These are phyloP conservation scores for Tricladium varicosporioides DNA, from an alignment of 2,329 filamentous ascomycete genomes.

Conservation along the genomic window DNA sequence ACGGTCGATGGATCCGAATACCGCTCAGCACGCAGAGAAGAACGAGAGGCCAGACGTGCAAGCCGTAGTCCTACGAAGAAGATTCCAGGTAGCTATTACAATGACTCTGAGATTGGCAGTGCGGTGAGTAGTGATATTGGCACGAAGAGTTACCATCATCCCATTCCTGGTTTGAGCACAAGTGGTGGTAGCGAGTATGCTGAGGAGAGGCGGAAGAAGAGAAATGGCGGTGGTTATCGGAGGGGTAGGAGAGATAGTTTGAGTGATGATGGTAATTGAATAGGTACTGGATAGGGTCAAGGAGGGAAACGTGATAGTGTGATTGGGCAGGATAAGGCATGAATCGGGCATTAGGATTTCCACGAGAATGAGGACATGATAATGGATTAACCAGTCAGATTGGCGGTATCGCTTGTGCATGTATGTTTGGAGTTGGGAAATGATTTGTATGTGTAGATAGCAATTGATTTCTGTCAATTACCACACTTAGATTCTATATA, in stretches of 20 bases:
- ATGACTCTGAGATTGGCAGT: slow-evolving; percentile 18
- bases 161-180: slow-evolving; percentile 32
- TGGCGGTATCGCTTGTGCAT: slow-evolving; percentile 1
- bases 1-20: slow-evolving; percentile 20
- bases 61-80: slow-evolving; percentile 29
- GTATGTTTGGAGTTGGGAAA: not conserved
- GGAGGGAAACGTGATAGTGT: not conserved
- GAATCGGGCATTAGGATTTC: not conserved
- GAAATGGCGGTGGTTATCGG: slow-evolving; percentile 24
- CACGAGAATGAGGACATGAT: slow-evolving; percentile 1
- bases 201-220: slow-evolving; percentile 32
- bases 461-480: not conserved
- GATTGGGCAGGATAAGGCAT: not conserved
- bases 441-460: slow-evolving; percentile 9
- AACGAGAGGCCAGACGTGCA: slow-evolving; percentile 16
- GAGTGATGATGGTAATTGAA: slow-evolving; percentile 13
- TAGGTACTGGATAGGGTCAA: not conserved
- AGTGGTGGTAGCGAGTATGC: slow-evolving; percentile 29
- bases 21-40: slow-evolving; percentile 11
- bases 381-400: not conserved
- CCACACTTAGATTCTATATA: too few relatives aligned
- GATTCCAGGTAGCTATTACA: slow-evolving; percentile 22
- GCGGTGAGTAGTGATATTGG: slow-evolving; percentile 30
- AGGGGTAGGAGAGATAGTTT: slow-evolving; percentile 19
- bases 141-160: slow-evolving; percentile 36